Base-by-base conservation (phyloP, 192 early-diverging fungal species). In the Mortierella alpina region DNA sequence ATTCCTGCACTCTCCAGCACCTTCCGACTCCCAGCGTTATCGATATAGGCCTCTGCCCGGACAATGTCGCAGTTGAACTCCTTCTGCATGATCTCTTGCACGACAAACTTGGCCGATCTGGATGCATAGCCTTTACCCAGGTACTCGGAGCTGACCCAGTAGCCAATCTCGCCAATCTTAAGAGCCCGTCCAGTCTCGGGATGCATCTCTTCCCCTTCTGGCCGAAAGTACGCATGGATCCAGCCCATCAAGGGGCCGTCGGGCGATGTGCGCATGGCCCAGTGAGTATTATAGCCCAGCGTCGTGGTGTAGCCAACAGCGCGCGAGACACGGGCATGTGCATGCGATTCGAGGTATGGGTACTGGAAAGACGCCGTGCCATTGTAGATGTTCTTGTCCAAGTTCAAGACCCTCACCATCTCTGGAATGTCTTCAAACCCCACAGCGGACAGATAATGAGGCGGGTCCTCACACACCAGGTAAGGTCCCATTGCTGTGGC, bases 101-200 rank as follows among this genome's bases (percentile, higher is more conserved):
- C 39, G 12, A 69, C 44, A 53, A 69, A 76, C 49, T n/a, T n/a
- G 0, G 74, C 61, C 4, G 74, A 63, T 31, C 66, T 44, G 5
- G 52, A 45, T 5, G 46, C 66, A 41, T 76, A 68, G 14, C 74
- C 74, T 50, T 76, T 54, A 7, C 74, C 53, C 1, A 40, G 23
- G 41, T 69, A 63, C 40, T 76, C 74, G 9, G 74, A 66, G 20
- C 74, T 76, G 54, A 69, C 61, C 74, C 74, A 76, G 18, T 76
- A 76, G n/a, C 74, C 74, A 39, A 76, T 63, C 10, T 51, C 53
- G 1, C 42, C 50, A 54, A 68, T 51, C 64, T 69, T 63, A 20
- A 76, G 52, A 4, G 42, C 45, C 17, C 47, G 7, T 4, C 59
- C 52, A 13, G 73, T 63, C 31, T 47, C 73, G 14, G 73, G 73